phyloP scores from a whole-genome alignment of 495 filamentous ascomycete genomes.

The Aspergillus carlsbadensis region DNA sequence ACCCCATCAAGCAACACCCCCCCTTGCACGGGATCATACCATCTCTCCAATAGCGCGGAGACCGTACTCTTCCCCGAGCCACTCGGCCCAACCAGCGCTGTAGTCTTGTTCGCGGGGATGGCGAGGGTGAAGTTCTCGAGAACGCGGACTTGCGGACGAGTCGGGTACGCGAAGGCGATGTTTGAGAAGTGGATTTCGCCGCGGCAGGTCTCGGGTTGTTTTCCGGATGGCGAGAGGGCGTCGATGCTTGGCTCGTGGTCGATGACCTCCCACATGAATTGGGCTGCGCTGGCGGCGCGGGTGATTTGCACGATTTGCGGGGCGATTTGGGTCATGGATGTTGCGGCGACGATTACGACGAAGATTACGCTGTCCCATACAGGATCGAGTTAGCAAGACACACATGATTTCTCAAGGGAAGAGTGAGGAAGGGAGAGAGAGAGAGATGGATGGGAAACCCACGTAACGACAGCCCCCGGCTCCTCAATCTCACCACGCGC shows the following conservation, averaged over 20 bases:
- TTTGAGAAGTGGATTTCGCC: not conserved
- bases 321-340: slow-evolving; percentile 29
- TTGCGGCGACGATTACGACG: slow-evolving; percentile 43
- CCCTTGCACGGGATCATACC: slow-evolving; percentile 84
- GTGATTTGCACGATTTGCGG: slow-evolving; percentile 27
- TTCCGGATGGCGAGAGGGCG: slow-evolving; percentile 6
- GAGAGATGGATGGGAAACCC: not conserved
- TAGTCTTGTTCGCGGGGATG: slow-evolving; percentile 60
- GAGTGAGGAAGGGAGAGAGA: not conserved
- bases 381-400: slow-evolving; percentile 34
- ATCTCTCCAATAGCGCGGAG: slow-evolving; percentile 85
- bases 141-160: not conserved
- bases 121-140: slow-evolving; percentile 35
- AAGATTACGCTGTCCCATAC: slow-evolving; percentile 50
- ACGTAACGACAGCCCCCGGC: slow-evolving; percentile 56
- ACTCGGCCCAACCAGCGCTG: slow-evolving; percentile 81
- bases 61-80: slow-evolving; percentile 92
- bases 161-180: not conserved
- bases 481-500: slow-evolving; percentile 56
- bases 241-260: slow-evolving; percentile 31
- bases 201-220: not conserved
- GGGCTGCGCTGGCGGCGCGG: slow-evolving; percentile 32
- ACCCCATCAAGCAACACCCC: slow-evolving; percentile 78
- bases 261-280: slow-evolving; percentile 36
- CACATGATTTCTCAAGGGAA: slow-evolving; percentile 88